Base-by-base conservation (phyloP, 257 asterid species). In the Solanum virginianum region DNA sequence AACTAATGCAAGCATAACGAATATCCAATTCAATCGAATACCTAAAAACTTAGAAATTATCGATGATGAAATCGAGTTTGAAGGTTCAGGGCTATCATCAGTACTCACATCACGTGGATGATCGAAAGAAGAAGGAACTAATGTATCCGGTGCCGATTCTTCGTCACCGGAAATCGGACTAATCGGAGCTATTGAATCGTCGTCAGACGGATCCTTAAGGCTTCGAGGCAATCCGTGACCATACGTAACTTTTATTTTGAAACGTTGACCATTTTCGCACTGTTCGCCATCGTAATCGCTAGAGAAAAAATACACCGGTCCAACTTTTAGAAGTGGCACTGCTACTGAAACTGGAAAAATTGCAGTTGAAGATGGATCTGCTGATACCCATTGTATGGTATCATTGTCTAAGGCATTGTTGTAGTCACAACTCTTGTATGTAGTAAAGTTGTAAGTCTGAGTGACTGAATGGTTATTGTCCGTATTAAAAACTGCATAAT, bases 271-370 rank as follows among this genome's bases (percentile, higher is more conserved):
- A 7, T 91, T 90, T 55, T 71, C 84, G 29, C 99, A 96, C 49
- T 96, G 99, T 69, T 95, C 98, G 0, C 99, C 98, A 1, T 95
- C 99, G 1, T 96, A 96, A 82, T 95, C 98, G 0, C 96, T 71
- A 0, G 99, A 96, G 95, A 95, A 94, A 51, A 95, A 96, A 41
- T 92, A 96, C 0, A 87, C 90, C 45, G 59, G 5, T 12, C 99
- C 98, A 0, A 87, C 87, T 85, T 85, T 91, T 10, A 65, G 1
- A 1, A 96, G 93, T 8, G 97, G 98, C 0, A 96, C 98, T 0
- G 92, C 60, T 5, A 93, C 91, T 2, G 96, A 75, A 4, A 92
- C 51, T 0, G 94, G 71, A 26, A 49, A 86, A 0, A 92, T 90
- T 16, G 93, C 59, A 7, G 97, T 90, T 68, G 93, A 84, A 0